Percentiles rank a stretch among this genome's conserved stretches.
These are phyloP conservation scores for Sporothrix sp. DNA, from an alignment of 2,329 filamentous ascomycete species.

Conservation along the genomic window DNA sequence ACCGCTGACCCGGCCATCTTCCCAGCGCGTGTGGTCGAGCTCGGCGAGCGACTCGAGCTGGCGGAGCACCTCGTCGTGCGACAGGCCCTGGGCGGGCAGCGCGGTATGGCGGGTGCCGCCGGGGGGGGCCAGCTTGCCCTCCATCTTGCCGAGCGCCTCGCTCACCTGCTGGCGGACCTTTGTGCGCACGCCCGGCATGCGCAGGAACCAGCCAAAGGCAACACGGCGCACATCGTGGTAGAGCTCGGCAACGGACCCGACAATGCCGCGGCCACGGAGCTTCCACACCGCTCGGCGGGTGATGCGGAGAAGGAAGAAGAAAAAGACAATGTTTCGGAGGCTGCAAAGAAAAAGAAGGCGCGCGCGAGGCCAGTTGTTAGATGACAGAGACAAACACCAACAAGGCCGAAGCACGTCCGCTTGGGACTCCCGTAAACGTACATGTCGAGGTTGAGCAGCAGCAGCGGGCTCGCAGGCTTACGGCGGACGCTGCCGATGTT, in stretches of 20 bases:
- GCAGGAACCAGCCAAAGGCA: conserved; percentile 77
- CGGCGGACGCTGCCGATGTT: conserved; percentile 53
- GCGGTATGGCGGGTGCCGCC: conserved; percentile 58
- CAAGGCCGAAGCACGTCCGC: no score
- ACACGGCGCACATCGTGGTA: conserved; percentile 63
- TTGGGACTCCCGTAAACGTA: conserved; percentile 33
- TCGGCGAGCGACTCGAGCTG: conserved; percentile 70
- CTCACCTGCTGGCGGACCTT: conserved; percentile 78
- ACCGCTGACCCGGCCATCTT: conserved; percentile 87
- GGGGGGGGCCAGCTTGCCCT: conserved; percentile 70
- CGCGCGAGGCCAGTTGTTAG: no score
- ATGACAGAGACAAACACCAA: no score
- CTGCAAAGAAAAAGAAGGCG: conserved; percentile 33
- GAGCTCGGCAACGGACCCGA: conserved; percentile 66
- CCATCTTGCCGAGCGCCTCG: conserved; percentile 69
- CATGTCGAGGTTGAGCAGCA: conserved; percentile 59
- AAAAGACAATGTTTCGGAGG: conserved; percentile 77
- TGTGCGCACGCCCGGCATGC: conserved; percentile 73
- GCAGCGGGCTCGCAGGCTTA: conserved; percentile 44
- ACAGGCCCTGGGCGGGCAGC: conserved; percentile 77
- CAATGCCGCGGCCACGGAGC: conserved; percentile 75
- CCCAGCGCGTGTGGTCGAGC: conserved; percentile 94
- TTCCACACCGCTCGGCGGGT: conserved; percentile 72
- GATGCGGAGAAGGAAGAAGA: conserved; percentile 79
- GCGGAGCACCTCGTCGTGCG: conserved; percentile 63